Evolutionary conservation across 192 early-diverging fungal species (phyloP).

Genomic region (Mortierella hygrophila): DNA sequence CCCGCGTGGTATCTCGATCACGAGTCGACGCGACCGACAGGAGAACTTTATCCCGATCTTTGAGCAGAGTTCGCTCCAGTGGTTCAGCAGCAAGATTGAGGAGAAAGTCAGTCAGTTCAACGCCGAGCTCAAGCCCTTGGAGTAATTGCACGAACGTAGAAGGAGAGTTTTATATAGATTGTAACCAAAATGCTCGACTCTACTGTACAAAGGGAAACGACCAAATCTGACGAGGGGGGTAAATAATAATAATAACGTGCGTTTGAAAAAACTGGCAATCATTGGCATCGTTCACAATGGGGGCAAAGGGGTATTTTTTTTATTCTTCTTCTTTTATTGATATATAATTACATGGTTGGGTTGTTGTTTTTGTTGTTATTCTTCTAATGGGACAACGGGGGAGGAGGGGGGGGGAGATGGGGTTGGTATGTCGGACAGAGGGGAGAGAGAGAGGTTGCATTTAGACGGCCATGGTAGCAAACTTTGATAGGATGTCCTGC

Average conservation of each 20-base stretch:
- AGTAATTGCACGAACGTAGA: slow-evolving; percentile 12
- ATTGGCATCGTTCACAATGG: not conserved
- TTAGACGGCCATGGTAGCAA: slow-evolving; percentile 45
- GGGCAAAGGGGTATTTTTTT: not conserved
- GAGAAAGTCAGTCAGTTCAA: slow-evolving; percentile 72
- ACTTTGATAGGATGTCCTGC: slow-evolving; percentile 50
- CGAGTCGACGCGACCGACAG: slow-evolving; percentile 65
- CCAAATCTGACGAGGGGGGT: no score
- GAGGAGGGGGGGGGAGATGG: not conserved
- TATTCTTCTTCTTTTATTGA: not conserved
- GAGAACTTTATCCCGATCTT: slow-evolving; percentile 81
- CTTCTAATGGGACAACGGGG: slow-evolving; percentile 6
- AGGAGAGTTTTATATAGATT: not conserved
- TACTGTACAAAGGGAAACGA: no score
- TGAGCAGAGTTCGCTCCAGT: slow-evolving; percentile 71
- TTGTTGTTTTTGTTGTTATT: slow-evolving; percentile 3
- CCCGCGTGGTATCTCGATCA: slow-evolving; percentile 80
- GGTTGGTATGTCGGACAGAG: not conserved
- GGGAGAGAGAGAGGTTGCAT: not conserved
- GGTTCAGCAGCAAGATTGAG: slow-evolving; percentile 80
- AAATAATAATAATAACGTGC: no score
- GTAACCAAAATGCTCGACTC: no score
- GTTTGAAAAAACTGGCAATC: not conserved
- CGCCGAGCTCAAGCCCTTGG: slow-evolving; percentile 54
- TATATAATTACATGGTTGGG: not conserved